These are phyloP conservation scores for Didymella lethalis DNA, from an alignment of 2,329 filamentous ascomycete genomes.

Conservation along the genomic window DNA sequence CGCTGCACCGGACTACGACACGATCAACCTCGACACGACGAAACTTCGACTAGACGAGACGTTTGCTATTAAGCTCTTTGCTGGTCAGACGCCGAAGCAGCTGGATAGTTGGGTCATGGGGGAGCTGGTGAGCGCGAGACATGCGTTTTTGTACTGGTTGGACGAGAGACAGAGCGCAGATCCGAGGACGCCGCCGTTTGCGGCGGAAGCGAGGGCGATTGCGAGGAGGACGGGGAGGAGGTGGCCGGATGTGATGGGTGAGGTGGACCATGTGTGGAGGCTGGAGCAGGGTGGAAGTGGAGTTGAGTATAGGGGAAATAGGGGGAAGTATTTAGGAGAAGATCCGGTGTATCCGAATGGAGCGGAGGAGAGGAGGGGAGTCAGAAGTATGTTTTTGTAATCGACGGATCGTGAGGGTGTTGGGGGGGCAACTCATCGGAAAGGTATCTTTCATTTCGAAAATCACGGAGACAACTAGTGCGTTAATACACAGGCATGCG, in stretches of 20 bases:
- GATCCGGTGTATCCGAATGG: slow-evolving; percentile 10
- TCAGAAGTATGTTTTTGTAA: slow-evolving; percentile 21
- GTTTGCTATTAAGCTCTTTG: slow-evolving; percentile 18
- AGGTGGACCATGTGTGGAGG: slow-evolving; percentile 24
- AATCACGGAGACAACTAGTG: too few relatives aligned
- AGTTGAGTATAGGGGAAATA: slow-evolving; percentile 12
- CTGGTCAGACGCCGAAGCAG: slow-evolving; percentile 2
- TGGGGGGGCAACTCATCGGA: too few relatives aligned
- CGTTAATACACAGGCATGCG: too few relatives aligned
- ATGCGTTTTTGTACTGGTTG: slow-evolving; percentile 31
- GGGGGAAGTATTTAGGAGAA: slow-evolving; percentile 22
- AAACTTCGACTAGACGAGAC: slow-evolving; percentile 19
- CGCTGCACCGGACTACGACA: slow-evolving; percentile 9
- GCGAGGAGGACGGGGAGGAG: slow-evolving; percentile 16
- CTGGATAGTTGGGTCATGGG: slow-evolving; percentile 21
- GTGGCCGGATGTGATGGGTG: slow-evolving; percentile 23
- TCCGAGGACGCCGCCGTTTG: slow-evolving; percentile 15
- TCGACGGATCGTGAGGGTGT: too few relatives aligned
- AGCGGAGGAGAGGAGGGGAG: not conserved
- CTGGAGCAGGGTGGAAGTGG: slow-evolving; percentile 24
- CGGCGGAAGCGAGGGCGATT: slow-evolving; percentile 20
- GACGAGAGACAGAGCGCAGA: slow-evolving; percentile 19
- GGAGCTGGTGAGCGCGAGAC: slow-evolving; percentile 24
- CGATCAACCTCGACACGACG: not conserved
- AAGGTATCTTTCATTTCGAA: too few relatives aligned